A percentile compares a stretch with the other conserved stretches of the same genome.
Conservation (phyloP, 1,284 basidiomycete genomes). For the Leccinum cinnamomeum region DNA sequence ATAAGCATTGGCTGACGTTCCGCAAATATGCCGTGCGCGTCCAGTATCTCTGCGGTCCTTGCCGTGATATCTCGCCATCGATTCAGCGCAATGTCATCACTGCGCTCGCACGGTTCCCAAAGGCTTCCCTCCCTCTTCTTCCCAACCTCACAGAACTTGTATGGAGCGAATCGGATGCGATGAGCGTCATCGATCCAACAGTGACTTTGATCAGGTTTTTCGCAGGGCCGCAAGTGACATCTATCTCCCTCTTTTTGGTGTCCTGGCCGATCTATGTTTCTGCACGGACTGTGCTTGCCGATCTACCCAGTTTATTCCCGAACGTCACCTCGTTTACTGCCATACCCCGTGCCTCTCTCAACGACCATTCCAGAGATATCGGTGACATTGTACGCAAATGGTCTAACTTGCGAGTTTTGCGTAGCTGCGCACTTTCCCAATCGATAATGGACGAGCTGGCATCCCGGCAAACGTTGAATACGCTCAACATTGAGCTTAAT, state of each 20-base stretch:
- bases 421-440: slow-evolving; percentile 14
- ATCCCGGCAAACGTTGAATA: slow-evolving; percentile 3
- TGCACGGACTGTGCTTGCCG: slow-evolving; percentile 4
- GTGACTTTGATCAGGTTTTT: slow-evolving; percentile 14
- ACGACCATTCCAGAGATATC: slow-evolving; percentile 10
- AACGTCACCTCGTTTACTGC: slow-evolving; percentile 20
- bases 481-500: slow-evolving; percentile 14
- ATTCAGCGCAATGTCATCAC: slow-evolving; percentile 8
- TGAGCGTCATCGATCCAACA: slow-evolving; percentile 4
- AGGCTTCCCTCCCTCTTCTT: slow-evolving; percentile 14
- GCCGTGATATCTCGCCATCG: slow-evolving; percentile 2
- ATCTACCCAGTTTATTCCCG: slow-evolving; percentile 12
- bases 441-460: slow-evolving; percentile 14
- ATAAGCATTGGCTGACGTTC: slow-evolving; percentile 16
- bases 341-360: slow-evolving; percentile 6
- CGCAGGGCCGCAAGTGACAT: slow-evolving; percentile 7
- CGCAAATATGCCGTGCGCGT: slow-evolving; percentile 19
- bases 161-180: slow-evolving; percentile 12
- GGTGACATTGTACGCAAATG: slow-evolving; percentile 13
- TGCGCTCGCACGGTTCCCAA: slow-evolving; percentile 8
- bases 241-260: slow-evolving; percentile 13
- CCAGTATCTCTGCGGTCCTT: slow-evolving; percentile 8
- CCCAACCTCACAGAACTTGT: slow-evolving; percentile 22
- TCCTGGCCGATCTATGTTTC: slow-evolving; percentile 9
- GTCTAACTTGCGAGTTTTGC: slow-evolving; percentile 9